phyloP scores from a whole-genome alignment of 495 filamentous ascomycete species.

The Penicillium egyptiacum region DNA sequence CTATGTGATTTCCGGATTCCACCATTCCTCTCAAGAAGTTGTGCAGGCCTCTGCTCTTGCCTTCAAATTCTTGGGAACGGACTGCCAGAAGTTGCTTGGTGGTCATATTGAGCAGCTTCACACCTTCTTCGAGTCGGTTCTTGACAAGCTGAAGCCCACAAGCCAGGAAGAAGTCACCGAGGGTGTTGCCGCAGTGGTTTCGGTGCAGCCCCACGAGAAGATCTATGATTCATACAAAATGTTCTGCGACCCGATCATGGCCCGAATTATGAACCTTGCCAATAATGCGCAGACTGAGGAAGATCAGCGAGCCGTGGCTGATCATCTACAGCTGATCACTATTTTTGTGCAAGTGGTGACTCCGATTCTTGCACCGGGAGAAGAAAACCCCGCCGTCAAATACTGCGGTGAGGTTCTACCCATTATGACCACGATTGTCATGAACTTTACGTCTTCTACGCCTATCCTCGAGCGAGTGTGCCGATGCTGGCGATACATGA shows the following conservation, averaged over 20 bases:
- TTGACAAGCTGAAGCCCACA: conserved; percentile 75
- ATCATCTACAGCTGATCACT: conserved; percentile 88
- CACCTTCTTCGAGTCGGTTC: conserved; percentile 82
- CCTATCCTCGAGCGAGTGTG: conserved; percentile 93
- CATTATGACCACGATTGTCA: conserved; percentile 75
- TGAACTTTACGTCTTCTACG: conserved; percentile 77
- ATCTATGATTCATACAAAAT: conserved; percentile 82
- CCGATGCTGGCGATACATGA: conserved; percentile 92
- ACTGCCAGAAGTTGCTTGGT: conserved; percentile 83
- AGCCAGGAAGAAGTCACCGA: conserved; percentile 97
- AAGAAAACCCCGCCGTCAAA: conserved; percentile 87
- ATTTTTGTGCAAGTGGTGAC: conserved; percentile 80
- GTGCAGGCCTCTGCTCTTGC: conserved; percentile 87
- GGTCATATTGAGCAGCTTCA: conserved; percentile 81
- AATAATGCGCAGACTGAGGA: conserved; percentile 80
- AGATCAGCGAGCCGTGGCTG: conserved; percentile 73
- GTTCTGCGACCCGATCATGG: conserved; percentile 90
- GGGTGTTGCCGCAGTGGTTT: conserved; percentile 86
- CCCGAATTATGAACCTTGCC: conserved; percentile 80
- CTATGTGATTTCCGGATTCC: conserved; percentile 90
- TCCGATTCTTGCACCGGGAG: conserved; percentile 68
- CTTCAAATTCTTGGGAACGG: conserved; percentile 93
- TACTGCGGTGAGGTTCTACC: conserved; percentile 95
- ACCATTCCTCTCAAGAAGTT: conserved; percentile 80
- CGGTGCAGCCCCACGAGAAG: conserved; percentile 76